Percentiles rank a stretch among this genome's conserved stretches.
phyloP scores from a whole-genome alignment of 305 asterid species.

The Solanum hybrid region DNA sequence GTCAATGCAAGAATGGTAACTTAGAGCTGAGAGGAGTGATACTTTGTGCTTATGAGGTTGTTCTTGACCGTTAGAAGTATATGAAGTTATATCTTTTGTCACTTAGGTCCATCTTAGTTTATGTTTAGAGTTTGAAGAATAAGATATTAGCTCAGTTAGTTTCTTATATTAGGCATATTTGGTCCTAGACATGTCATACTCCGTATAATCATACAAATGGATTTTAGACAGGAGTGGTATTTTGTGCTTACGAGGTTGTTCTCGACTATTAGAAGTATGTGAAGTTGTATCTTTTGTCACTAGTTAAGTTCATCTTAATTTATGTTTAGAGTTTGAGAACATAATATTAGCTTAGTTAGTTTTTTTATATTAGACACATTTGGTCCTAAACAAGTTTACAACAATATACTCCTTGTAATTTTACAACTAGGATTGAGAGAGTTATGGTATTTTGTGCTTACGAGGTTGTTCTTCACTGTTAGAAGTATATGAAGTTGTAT shows the following conservation, averaged over 20 bases:
- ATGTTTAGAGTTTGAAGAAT: not conserved
- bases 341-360: not conserved
- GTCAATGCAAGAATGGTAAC: not conserved
- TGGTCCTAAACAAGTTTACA: not conserved
- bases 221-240: not conserved
- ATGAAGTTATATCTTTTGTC: not conserved
- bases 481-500: not conserved
- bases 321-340: not conserved
- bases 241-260: not conserved
- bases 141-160: not conserved
- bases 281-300: not conserved
- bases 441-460: not conserved
- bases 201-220: not conserved
- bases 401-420: fast-evolving
- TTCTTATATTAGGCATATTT: not conserved
- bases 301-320: not conserved
- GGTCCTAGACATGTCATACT: not conserved
- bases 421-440: fast-evolving
- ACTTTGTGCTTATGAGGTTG: not conserved
- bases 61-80: not conserved
- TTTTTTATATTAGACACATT: not conserved
- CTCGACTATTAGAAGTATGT: not conserved
- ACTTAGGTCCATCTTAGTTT: not conserved
- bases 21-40: not conserved
- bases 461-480: not conserved